Percentiles rank a stretch among this genome's conserved stretches.
Conservation (phyloP, 768 basidiomycete species). For the Hirschioporus abietinus region DNA sequence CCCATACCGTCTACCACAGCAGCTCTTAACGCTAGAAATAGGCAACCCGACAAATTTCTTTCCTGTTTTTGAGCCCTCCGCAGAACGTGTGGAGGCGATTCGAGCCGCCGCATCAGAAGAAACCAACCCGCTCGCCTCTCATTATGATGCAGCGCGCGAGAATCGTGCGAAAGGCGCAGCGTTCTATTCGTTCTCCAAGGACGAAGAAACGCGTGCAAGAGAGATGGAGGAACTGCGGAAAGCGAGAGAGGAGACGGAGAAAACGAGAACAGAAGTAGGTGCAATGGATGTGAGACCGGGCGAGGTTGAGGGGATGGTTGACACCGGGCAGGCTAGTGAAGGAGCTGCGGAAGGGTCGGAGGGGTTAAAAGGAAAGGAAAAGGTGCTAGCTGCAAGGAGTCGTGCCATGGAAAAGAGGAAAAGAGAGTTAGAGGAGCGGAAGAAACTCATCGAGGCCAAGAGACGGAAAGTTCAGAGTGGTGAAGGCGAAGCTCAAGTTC, state of each 20-base stretch:
- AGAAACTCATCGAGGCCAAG: slow-evolving; percentile 57
- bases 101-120: slow-evolving; percentile 64
- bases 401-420: slow-evolving; percentile 70
- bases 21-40: slow-evolving; percentile 22
- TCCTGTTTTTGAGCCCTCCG: slow-evolving; percentile 82
- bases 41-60: slow-evolving; percentile 83
- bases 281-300: slow-evolving; percentile 59
- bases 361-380: slow-evolving; percentile 19
- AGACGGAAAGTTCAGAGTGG: slow-evolving; percentile 40
- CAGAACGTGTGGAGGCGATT: slow-evolving; percentile 72
- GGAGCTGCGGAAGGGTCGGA: slow-evolving; percentile 5
- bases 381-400: slow-evolving; percentile 24
- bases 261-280: slow-evolving; percentile 50
- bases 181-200: slow-evolving; percentile 86
- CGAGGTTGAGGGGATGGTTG: slow-evolving; percentile 74
- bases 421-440: slow-evolving; percentile 65
- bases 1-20: slow-evolving; percentile 10
- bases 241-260: slow-evolving; percentile 67
- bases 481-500: slow-evolving; percentile 2
- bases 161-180: slow-evolving; percentile 86
- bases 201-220: slow-evolving; percentile 68
- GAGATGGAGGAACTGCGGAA: slow-evolving; percentile 81
- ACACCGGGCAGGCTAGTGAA: slow-evolving; percentile 23
- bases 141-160: slow-evolving; percentile 82
- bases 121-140: slow-evolving; percentile 63